Percentiles rank a stretch among this genome's conserved stretches.
Conservation (phyloP, 495 filamentous ascomycete genomes). For the Immersiella caudata region DNA sequence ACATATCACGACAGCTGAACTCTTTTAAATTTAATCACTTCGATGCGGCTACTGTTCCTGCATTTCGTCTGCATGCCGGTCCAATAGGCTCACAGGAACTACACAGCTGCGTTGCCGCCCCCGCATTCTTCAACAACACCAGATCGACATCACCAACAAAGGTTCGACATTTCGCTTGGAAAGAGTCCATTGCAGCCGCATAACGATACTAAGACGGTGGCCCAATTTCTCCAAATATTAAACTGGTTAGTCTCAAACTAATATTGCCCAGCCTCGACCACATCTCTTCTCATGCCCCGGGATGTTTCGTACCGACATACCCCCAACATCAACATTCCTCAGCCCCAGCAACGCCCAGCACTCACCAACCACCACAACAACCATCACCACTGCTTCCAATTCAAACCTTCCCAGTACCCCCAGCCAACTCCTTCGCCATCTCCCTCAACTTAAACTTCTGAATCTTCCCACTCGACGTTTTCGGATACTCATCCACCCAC, state of each 20-base stretch:
- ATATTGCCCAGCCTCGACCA: background rate
- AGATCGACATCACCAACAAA: background rate
- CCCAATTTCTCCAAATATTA: background rate
- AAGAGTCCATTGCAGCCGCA: no score
- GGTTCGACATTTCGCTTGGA: no score
- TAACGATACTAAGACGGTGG: no score
- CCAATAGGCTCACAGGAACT: background rate
- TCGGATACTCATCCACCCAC: slow-evolving; percentile 79
- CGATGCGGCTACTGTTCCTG: background rate
- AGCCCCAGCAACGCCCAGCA: background rate
- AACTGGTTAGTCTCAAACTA: background rate
- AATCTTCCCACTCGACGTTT: slow-evolving; percentile 96
- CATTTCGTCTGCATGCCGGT: background rate
- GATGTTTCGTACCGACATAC: background rate
- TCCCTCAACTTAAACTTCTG: slow-evolving; percentile 90
- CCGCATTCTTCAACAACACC: slow-evolving; percentile 1
- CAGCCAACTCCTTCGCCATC: slow-evolving; percentile 37
- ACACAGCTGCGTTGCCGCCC: background rate
- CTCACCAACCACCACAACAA: background rate
- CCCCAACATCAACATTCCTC: background rate
- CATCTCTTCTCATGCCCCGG: background rate
- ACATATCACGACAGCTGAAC: slow-evolving; percentile 3
- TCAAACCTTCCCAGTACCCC: background rate
- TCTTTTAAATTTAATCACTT: no score
- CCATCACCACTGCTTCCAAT: no score